Evolutionary conservation across 441 rosid genomes (phyloP), one percentile per base, ranked within the genome.

Genomic region (Populus hybrid): DNA sequence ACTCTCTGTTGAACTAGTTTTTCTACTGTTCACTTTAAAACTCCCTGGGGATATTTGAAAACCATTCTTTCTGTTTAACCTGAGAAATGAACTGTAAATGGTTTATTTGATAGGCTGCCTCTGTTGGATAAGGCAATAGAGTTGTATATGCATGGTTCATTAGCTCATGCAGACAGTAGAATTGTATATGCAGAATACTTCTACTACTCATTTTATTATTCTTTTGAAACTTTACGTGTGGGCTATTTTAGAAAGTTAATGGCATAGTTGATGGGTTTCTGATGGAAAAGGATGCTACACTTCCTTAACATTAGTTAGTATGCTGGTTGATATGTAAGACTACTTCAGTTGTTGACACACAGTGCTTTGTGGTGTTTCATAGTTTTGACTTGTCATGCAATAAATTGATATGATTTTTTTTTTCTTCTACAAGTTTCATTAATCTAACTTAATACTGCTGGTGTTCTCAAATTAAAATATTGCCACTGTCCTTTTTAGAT

Each of bases 401-500:
- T 64, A 38, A 69, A 28, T 50, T 46, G 20, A 34, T 5, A 18
- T 64, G 8, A 63, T 36, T 14, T 69, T 42, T 35, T 35, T 69
- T 28, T 32, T 46, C 38, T 34, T 35, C 72, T 73, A 11, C 46
- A 28, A 79, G 63, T 59, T 63, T 70, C 71, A 57, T 66, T 42
- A 16, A 26, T 68, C 40, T 68, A 28, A n/a, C n/a, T 7, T 6
- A 46, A 65, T 57, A 35, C 21, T 40, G 69, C 6, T 30, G 0
- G 67, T 75, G 65, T 73, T 73, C 63, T 35, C 24, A 38, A 71
- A 42, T 79, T 28, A 42, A 75, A 77, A 32, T 61, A 2, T 61
- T 73, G 21, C 79, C 16, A 6, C 72, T 76, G 36, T 76, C 83
- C 46, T 78, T 79, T 83, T 81, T 74, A 95, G 99, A 83, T 85